Percentiles rank a stretch among this genome's conserved stretches.
Evolutionary conservation across 495 filamentous ascomycete species (phyloP).

Genomic region (Bacidia gigantensis): DNA sequence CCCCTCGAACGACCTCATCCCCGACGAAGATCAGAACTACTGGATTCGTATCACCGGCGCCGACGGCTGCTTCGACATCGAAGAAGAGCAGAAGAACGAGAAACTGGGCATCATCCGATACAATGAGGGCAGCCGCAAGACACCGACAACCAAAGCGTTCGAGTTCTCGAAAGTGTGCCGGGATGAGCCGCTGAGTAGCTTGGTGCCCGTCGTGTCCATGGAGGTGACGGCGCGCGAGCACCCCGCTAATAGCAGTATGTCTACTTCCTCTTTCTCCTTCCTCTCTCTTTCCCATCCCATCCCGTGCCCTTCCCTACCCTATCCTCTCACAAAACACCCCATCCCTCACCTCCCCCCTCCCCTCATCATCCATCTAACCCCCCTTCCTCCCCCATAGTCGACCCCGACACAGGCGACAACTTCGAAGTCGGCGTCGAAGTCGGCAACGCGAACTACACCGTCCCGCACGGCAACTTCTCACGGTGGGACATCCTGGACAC

Average conservation of each 20-base stretch:
- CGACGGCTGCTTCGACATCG: neutral
- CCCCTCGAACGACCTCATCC: conserved; percentile 20
- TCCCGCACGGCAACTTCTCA: conserved; percentile 13
- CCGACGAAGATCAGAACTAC: conserved; percentile 33
- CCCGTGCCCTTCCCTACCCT: too few relatives aligned
- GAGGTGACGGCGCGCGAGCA: neutral
- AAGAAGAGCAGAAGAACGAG: conserved; percentile 4
- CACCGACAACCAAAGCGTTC: conserved; percentile 4
- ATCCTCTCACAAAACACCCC: too few relatives aligned
- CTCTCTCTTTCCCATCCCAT: neutral
- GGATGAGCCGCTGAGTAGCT: conserved; percentile 20
- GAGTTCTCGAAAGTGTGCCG: conserved; percentile 15
- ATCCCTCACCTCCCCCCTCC: neutral
- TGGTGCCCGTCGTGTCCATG: conserved; percentile 21
- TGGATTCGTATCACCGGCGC: conserved; percentile 42
- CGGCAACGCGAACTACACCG: conserved; percentile 4
- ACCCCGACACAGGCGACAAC: conserved; percentile 3
- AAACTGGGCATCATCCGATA: conserved; percentile 10
- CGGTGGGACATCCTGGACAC: conserved; percentile 14
- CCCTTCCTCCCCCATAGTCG: neutral
- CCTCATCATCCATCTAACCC: neutral
- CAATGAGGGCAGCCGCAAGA: neutral
- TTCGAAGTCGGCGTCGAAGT: conserved; percentile 9
- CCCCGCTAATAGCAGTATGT: conserved; percentile 6
- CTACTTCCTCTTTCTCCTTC: neutral